Base-by-base conservation (phyloP, 768 basidiomycete genomes). In the Leccinum variicolor region DNA sequence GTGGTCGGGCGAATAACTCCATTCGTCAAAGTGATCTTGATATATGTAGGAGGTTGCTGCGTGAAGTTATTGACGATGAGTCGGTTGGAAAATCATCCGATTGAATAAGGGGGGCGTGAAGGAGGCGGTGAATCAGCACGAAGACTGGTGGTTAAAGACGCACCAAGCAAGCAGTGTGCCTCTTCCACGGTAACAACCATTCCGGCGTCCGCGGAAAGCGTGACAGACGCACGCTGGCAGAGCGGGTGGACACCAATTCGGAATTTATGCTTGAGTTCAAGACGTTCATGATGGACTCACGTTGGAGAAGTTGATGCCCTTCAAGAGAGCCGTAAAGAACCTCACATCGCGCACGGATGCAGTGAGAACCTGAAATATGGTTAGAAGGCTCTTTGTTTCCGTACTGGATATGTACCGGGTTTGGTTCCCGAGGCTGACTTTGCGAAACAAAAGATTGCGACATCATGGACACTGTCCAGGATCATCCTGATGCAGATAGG, bases 21-120 rank as follows among this genome's bases (percentile, higher is more conserved):
- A 97, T 69, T 90, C 85, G 61, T 92, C 85, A 72, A 98, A 97
- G 28, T 92, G 79, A 52, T 83, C 81, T 10, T 80, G 71, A 57
- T 88, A 87, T 29, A 96, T 84, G 70, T 86, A 97, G 36, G 94
- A 92, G 3, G 87, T 90, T 23, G 86, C 94, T 97, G 62, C n/a
- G 41, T 17, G 39, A 43, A 54, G 36, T 13, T 14, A 13, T 29
- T 17, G 55, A 52, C 11, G 28, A 26, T 6, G 41, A 8, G 39
- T 57, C 14, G 29, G 59, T 50, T 47, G 43, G 21, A 25, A 45
- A 41, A 14, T 45, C 31, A 6, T 29, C 6, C 11, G 31, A 33
- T 51, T 41, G 50, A 26, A 41, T 2, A 48, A 47, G 31, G 17
- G 9, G 2, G 29, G 48, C 8, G n/a, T 29, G 33, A 31, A 56